Base-by-base conservation (phyloP, 257 asterid species). In the Ehretia macrophylla region DNA sequence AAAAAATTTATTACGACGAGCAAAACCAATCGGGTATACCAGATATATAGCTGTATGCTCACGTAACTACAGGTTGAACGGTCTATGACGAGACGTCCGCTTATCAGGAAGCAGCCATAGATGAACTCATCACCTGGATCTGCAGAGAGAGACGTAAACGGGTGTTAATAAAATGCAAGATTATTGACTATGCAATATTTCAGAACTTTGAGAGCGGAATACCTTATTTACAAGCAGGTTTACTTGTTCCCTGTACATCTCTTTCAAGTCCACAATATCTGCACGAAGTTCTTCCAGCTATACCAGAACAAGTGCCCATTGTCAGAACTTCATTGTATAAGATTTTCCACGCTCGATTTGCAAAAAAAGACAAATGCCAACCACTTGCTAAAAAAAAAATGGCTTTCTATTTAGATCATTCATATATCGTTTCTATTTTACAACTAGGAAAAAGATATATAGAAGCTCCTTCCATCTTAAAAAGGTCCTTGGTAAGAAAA, bases 161-260 rank as follows among this genome's bases (percentile, higher is more conserved):
- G 13, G 20, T 23, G 20, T 22, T 23, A 22, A 11, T n/a, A 52
- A 18, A 14, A 16, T 21, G 17, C 16, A n/a, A n/a, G 35, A 27
- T 27, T 27, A 27, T 27, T 27, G 35, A 27, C 35, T 27, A 27
- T 27, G 35, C 4, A 6, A n/a, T n/a, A n/a, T n/a, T n/a, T n/a
- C n/a, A 8, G 11, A 8, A 21, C 17, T 5, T 16, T 2, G 14
- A 13, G 13, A 0, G 38, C 1, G 3, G 0, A 19, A 50, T 63
- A 85, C 99, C 99, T 89, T 89, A 71, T 89, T 85, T 75, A 89
- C 97, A 23, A 93, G 99, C 70, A 88, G 61, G 83, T 89, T 86
- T 51, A 93, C 97, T 93, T 93, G 99, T 75, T 93, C 97, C 71
- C 94, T 82, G 73, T 93, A 93, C 99, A 93, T 93, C 79, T 89